These are phyloP conservation scores for Rozella allomycis DNA, from an alignment of 371 early-diverging fungal species.

Conservation along the genomic window DNA sequence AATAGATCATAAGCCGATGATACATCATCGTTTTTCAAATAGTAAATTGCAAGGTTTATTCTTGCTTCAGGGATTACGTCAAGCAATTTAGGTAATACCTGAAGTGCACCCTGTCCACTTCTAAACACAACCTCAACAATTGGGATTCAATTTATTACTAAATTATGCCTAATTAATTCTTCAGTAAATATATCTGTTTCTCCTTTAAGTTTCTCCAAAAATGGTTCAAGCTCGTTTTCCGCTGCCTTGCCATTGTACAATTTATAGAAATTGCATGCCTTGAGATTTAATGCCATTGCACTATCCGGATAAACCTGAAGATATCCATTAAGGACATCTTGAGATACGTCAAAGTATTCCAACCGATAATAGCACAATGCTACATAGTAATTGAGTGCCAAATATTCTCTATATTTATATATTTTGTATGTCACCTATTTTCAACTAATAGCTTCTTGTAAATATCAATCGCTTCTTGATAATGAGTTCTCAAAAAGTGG, in stretches of 20 bases:
- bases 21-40: slow-evolving; percentile 23
- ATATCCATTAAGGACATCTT: slow-evolving; percentile 27
- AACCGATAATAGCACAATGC: slow-evolving; percentile 36
- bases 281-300: slow-evolving; percentile 22
- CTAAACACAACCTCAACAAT: slow-evolving; percentile 18
- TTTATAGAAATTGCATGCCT: slow-evolving; percentile 31
- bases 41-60: slow-evolving; percentile 25
- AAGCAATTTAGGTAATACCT: slow-evolving; percentile 19
- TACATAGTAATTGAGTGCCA: slow-evolving; percentile 31
- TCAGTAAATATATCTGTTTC: slow-evolving; percentile 18
- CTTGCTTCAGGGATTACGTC: slow-evolving; percentile 33
- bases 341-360: slow-evolving; percentile 33
- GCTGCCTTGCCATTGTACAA: slow-evolving; percentile 32
- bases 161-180: slow-evolving; percentile 24
- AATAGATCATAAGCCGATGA: slow-evolving; percentile 23
- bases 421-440: slow-evolving; percentile 9
- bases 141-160: slow-evolving; percentile 5
- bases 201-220: slow-evolving; percentile 13
- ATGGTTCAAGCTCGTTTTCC: slow-evolving; percentile 18
- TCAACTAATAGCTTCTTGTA: slow-evolving; percentile 28
- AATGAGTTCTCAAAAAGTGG: slow-evolving; percentile 33
- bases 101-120: slow-evolving; percentile 23
- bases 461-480: slow-evolving; percentile 35
- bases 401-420: slow-evolving; percentile 11
- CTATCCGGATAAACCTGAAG: slow-evolving; percentile 23